phyloP scores from a whole-genome alignment of 441 rosid species.

The Erodium texanum region DNA sequence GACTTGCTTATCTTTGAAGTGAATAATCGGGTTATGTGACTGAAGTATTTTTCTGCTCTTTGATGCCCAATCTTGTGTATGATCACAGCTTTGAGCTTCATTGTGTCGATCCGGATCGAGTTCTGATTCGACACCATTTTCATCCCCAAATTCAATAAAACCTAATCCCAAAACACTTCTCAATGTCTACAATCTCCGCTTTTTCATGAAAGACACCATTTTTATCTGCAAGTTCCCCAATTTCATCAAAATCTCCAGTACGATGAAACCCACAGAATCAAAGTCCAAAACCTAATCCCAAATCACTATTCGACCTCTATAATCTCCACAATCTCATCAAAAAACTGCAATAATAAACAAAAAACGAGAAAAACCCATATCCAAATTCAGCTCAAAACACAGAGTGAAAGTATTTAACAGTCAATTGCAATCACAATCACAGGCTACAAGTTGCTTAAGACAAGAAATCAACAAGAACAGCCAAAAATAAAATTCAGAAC shows the following conservation, averaged over 20 bases:
- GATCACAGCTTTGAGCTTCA: slow-evolving; percentile 46
- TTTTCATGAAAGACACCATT: slow-evolving; percentile 8
- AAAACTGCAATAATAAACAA: not conserved
- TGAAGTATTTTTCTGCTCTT: slow-evolving; percentile 62
- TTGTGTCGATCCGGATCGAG: slow-evolving; percentile 36
- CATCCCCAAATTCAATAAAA: slow-evolving; percentile 15
- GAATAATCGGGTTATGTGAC: slow-evolving; percentile 55
- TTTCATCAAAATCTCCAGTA: slow-evolving; percentile 18
- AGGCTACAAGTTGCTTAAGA: no score
- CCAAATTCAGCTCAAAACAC: slow-evolving; percentile 20
- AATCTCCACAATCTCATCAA: not conserved
- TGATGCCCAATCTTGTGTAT: slow-evolving; percentile 52
- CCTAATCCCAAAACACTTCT: no score
- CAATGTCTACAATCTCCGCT: no score
- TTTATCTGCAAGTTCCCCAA: slow-evolving; percentile 22
- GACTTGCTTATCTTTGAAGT: slow-evolving; percentile 45
- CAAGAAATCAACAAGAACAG: no score
- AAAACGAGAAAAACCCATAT: slow-evolving; percentile 8
- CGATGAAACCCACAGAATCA: not conserved
- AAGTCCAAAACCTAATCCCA: not conserved
- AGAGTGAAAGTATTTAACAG: not conserved
- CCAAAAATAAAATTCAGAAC: no score
- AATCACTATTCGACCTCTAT: not conserved
- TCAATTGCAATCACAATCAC: not conserved
- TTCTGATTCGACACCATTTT: slow-evolving; percentile 36